Evolutionary conservation across 306 rosid genomes (phyloP).

Genomic region (Lablab purpureus): DNA sequence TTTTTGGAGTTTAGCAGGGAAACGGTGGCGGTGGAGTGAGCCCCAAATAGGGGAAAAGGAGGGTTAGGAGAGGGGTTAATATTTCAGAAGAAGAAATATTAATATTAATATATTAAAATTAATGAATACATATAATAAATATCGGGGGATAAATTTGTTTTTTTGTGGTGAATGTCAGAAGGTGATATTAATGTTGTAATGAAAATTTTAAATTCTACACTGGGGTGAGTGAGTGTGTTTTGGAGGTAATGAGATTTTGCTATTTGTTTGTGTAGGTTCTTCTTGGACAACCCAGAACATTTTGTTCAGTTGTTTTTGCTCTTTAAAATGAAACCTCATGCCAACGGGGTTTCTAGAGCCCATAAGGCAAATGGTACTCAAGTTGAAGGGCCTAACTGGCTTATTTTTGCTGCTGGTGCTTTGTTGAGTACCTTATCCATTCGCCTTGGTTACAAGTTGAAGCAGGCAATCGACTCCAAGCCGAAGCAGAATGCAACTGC

Average conservation of each 20-base stretch:
- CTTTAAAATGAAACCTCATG: constrained; percentile 72
- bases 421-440: constrained; percentile 82
- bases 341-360: constrained; percentile 63
- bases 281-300: constrained; percentile 52
- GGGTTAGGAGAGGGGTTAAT: not conserved
- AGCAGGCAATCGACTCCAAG: constrained; percentile 77
- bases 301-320: constrained; percentile 43
- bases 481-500: constrained; percentile 62
- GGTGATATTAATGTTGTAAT: not conserved
- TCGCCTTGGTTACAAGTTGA: constrained; percentile 90
- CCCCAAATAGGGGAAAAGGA: not conserved
- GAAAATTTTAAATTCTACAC: not conserved
- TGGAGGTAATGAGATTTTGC: constrained; percentile 1
- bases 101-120: not conserved
- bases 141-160: not conserved
- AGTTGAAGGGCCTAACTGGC: constrained; percentile 80
- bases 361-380: constrained; percentile 58
- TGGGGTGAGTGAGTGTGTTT: not conserved
- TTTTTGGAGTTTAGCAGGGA: not conserved
- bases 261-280: constrained; percentile 53
- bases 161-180: constrained; percentile 5
- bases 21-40: not conserved
- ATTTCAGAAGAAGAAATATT: not conserved
- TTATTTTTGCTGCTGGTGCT: constrained; percentile 93
- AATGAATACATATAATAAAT: not conserved